Evolutionary conservation across 176 grass and related monocot species (phyloP).

Genomic region (Oropetium thomaeum): DNA sequence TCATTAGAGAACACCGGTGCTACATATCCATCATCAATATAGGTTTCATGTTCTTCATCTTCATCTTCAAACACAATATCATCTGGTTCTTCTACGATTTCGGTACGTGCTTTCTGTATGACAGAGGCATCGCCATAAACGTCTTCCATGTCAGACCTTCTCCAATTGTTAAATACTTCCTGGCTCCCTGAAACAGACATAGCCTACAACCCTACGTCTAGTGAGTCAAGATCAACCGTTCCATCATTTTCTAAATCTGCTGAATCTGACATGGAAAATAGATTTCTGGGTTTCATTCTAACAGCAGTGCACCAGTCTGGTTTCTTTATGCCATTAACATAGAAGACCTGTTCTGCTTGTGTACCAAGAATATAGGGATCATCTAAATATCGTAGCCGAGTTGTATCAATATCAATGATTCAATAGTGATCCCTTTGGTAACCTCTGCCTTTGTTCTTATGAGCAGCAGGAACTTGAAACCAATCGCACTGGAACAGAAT

Average conservation of each 20-base stretch:
- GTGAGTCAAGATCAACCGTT: neutral
- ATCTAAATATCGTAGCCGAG: neutral
- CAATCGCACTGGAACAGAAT: too few species aligned
- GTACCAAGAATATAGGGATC: neutral
- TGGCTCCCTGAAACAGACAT: too few species aligned
- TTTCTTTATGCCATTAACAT: neutral
- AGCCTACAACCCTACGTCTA: neutral
- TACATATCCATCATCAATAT: too few species aligned
- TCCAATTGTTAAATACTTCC: too few species aligned
- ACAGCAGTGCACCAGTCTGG: neutral
- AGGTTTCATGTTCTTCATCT: too few species aligned
- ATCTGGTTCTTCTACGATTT: too few species aligned
- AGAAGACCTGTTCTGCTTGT: neutral
- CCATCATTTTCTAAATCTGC: neutral
- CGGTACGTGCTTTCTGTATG: too few species aligned
- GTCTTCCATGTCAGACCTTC: too few species aligned
- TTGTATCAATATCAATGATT: neutral
- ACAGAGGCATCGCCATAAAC: too few species aligned
- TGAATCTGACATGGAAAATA: neutral
- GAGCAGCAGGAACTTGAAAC: too few species aligned
- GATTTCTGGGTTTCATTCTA: neutral
- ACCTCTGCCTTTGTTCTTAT: neutral
- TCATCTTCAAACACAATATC: too few species aligned
- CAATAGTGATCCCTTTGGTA: neutral
- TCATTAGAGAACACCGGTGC: too few species aligned